phyloP scores from a whole-genome alignment of 2,329 filamentous ascomycete species.

The Claviceps spartinae region DNA sequence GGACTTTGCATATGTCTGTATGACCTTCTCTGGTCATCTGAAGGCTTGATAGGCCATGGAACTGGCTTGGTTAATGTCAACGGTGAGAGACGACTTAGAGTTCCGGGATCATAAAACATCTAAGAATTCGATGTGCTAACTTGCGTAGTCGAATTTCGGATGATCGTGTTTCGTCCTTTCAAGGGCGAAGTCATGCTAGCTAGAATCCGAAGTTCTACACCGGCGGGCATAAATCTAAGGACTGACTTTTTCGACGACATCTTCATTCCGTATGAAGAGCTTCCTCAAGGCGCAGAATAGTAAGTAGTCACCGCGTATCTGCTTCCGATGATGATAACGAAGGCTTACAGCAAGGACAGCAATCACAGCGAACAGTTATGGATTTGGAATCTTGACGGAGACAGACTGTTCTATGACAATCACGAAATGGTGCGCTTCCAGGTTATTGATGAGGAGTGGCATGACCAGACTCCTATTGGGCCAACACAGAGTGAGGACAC shows the following conservation, averaged over 20 bases:
- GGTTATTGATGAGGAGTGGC: constrained; percentile 79
- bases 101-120: not conserved
- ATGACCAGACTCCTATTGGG: constrained; percentile 67
- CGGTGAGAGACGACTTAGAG: constrained; percentile 34
- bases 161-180: constrained; percentile 91
- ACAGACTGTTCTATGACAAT: constrained; percentile 73
- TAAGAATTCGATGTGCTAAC: not conserved
- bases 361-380: constrained; percentile 66
- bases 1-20: constrained; percentile 90
- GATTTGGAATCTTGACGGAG: constrained; percentile 67
- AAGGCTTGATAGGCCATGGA: constrained; percentile 87
- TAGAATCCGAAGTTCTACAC: constrained; percentile 62
- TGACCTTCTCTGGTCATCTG: constrained; percentile 77
- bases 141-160: constrained; percentile 67
- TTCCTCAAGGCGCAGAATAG: constrained; percentile 68
- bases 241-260: constrained; percentile 94
- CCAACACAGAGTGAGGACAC: constrained; percentile 48
- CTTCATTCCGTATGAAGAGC: constrained; percentile 58
- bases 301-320: constrained; percentile 28
- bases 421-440: constrained; percentile 80
- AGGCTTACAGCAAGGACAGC: constrained; percentile 25
- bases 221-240: constrained; percentile 61
- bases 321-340: not conserved
- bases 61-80: constrained; percentile 91
- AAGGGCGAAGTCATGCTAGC: constrained; percentile 85